Evolutionary conservation across 2,329 filamentous ascomycete genomes (phyloP).

Genomic region (Didymellaceae sp.): DNA sequence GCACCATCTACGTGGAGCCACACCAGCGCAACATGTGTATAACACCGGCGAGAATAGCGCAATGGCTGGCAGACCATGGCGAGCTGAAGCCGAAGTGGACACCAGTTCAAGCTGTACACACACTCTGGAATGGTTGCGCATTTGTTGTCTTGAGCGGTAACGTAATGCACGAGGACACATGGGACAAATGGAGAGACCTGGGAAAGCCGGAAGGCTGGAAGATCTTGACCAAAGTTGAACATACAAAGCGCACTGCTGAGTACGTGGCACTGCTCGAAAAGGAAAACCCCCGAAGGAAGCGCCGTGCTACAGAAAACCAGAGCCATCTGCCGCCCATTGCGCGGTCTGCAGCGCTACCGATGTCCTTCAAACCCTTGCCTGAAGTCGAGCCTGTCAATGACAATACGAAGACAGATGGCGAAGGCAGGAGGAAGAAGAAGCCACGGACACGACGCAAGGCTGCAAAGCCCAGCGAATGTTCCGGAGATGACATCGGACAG

Average conservation of each 20-base stretch:
- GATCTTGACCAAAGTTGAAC: conserved; percentile 46
- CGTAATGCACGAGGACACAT: conserved; percentile 38
- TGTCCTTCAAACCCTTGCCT: conserved; percentile 3
- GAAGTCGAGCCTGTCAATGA: conserved; percentile 1
- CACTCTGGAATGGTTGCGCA: conserved; percentile 42
- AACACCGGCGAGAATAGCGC: conserved; percentile 38
- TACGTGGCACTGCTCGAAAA: conserved; percentile 36
- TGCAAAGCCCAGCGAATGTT: conserved; percentile 9
- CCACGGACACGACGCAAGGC: conserved; percentile 31
- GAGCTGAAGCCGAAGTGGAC: conserved; percentile 41
- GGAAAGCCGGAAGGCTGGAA: conserved; percentile 43
- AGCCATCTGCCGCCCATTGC: conserved; percentile 26
- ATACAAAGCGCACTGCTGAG: conserved; percentile 40
- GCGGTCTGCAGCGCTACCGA: conserved; percentile 26
- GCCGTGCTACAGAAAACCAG: conserved; percentile 9
- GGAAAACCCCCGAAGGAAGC: conserved; percentile 30
- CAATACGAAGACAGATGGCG: not conserved
- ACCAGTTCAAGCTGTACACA: conserved; percentile 44
- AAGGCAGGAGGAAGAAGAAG: conserved; percentile 31
- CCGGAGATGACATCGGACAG: not conserved
- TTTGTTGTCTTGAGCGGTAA: conserved; percentile 45
- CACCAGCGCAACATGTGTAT: conserved; percentile 40
- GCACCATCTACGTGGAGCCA: conserved; percentile 48
- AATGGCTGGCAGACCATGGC: conserved; percentile 41
- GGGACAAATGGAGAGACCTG: conserved; percentile 39